Evolutionary conservation across 2,329 filamentous ascomycete genomes (phyloP), one percentile per base, ranked within the genome.

Genomic region (Exophiala dermatitidis): DNA sequence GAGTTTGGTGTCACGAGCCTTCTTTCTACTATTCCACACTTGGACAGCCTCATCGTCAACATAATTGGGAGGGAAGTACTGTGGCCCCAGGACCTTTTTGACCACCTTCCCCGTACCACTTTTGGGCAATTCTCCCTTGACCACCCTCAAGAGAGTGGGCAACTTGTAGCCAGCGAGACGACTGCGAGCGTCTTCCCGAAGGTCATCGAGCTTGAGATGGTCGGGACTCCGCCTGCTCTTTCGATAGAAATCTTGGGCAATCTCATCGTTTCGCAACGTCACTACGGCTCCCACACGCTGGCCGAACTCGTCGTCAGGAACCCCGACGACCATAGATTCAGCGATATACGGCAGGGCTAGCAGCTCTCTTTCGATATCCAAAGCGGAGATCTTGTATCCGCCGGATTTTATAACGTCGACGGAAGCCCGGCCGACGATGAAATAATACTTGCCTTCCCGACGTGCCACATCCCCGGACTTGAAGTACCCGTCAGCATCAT

Each of bases 341-440:
- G 68, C 65, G 31, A 77, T 65, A 49, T 77, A 75, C 1, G 70
- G 69, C 48, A 77, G 58, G 1, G 67, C 67, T 12, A 77, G 62
- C 29, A 77, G 66, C 58, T 77, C 73, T 7, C 74, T 65, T 63
- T 77, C 75, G 40, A 77, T 73, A 38, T 77, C 75, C 3, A 77
- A 64, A 2, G 74, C 74, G 1, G 71, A 74, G 48, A 77, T 74
- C 64, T 77, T 77, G 62, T 77, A 77, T 0, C 75, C 75, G 3
- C 74, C 74, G 5, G 70, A 72, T 56, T 78, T 77, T 60, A 79
- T 74, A 32, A 78, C 75, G 56, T 77, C 74, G 7, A 75, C 66
- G 12, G 69, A 73, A 2, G 71, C 73, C 9, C 74, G 68, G 9
- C 74, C 75, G 12, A 74, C 62, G 48, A 77, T 76, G 49, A 66